These are phyloP conservation scores for Symbiodinium pilosum DNA, from an alignment of 73 alveolate species.

Conservation along the genomic window DNA sequence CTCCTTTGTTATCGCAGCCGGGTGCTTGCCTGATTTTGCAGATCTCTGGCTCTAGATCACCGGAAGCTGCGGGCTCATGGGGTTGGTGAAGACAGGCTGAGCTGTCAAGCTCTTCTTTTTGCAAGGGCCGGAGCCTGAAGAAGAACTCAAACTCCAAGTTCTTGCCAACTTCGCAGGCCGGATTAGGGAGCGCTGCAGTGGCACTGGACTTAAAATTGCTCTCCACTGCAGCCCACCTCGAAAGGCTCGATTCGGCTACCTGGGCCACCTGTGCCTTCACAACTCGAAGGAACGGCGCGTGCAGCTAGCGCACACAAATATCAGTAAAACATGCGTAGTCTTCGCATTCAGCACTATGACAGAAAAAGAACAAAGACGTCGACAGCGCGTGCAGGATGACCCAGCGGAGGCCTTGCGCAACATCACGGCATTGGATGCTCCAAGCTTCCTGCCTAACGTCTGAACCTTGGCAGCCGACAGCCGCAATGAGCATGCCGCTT, in stretches of 20 bases:
- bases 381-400: conserved; percentile 56
- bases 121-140: conserved; percentile 26
- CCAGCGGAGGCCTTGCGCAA: conserved; percentile 87
- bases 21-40: neutral
- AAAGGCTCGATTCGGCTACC: conserved; percentile 83
- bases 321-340: no score
- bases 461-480: neutral
- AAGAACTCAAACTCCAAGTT: conserved; percentile 31
- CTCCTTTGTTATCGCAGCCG: no score
- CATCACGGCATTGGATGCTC: conserved; percentile 64
- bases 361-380: no score
- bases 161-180: conserved; percentile 77
- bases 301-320: neutral
- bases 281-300: conserved; percentile 11
- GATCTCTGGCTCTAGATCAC: conserved; percentile 92
- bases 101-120: neutral
- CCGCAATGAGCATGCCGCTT: neutral
- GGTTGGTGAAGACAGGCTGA: neutral
- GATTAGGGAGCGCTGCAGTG: neutral
- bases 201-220: neutral
- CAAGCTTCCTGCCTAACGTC: conserved; percentile 66
- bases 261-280: conserved; percentile 78
- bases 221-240: neutral
- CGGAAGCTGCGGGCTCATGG: conserved; percentile 24
- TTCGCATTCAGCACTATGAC: no score